Percentiles rank a stretch among this genome's conserved stretches.
These are phyloP conservation scores for Boletellus deceptivus DNA, from an alignment of 1,284 basidiomycete species.

Conservation along the genomic window DNA sequence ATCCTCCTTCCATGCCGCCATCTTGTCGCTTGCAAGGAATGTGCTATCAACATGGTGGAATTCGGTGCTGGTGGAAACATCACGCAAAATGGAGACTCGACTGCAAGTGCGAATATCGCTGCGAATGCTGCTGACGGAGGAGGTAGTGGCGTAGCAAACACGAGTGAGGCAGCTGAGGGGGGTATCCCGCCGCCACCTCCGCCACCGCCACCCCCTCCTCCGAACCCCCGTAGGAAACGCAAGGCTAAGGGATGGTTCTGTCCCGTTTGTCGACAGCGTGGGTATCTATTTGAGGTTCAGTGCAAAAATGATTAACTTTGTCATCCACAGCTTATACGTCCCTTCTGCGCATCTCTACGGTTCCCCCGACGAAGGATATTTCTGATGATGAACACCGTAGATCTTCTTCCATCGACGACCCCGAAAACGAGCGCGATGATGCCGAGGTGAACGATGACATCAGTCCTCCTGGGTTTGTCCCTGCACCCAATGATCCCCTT, in stretches of 20 bases:
- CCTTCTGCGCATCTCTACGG: slow-evolving; percentile 77
- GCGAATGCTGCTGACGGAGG: slow-evolving; percentile 12
- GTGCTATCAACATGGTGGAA: slow-evolving; percentile 91
- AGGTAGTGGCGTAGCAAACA: slow-evolving; percentile 19
- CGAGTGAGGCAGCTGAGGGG: slow-evolving; percentile 19
- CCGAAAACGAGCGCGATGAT: slow-evolving; percentile 23
- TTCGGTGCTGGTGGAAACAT: slow-evolving; percentile 89
- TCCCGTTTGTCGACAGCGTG: slow-evolving; percentile 87
- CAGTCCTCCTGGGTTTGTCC: not conserved
- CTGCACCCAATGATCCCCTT: slow-evolving; percentile 15
- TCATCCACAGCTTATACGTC: slow-evolving; percentile 76
- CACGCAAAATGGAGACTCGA: slow-evolving; percentile 53
- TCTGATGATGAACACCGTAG: slow-evolving; percentile 36
- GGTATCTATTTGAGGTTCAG: slow-evolving; percentile 30
- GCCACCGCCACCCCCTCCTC: slow-evolving; percentile 20
- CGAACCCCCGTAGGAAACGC: slow-evolving; percentile 67
- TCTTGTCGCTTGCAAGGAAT: slow-evolving; percentile 88
- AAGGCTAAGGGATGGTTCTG: slow-evolving; percentile 96
- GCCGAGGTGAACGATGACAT: slow-evolving; percentile 2
- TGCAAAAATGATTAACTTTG: not conserved
- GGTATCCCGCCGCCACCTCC: slow-evolving; percentile 6
- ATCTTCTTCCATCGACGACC: slow-evolving; percentile 37
- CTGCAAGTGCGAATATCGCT: slow-evolving; percentile 6
- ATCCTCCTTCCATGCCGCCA: slow-evolving; percentile 88
- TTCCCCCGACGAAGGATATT: slow-evolving; percentile 52